Percentiles rank a stretch among this genome's conserved stretches.
phyloP scores from a whole-genome alignment of 148 eudicot genomes.

The Rheum nobile region DNA sequence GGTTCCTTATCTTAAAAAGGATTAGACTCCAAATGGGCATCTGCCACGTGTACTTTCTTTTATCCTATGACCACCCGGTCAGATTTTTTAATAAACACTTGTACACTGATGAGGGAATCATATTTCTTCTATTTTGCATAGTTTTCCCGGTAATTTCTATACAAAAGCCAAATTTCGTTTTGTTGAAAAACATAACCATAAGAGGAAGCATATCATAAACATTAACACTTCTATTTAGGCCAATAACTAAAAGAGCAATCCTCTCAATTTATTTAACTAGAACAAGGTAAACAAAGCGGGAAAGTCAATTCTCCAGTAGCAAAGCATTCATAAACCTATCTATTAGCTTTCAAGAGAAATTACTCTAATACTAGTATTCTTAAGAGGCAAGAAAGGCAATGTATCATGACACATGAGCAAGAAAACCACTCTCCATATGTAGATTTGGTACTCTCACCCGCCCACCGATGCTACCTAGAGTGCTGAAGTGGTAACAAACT shows the following conservation, averaged over 20 bases:
- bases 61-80: slow-evolving; percentile 7
- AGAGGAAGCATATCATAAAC: not conserved
- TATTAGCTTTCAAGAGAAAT: too few species aligned
- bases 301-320: too few species aligned
- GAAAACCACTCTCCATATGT: not conserved
- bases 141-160: not conserved
- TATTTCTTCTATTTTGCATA: not conserved
- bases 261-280: too few species aligned
- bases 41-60: slow-evolving; percentile 32
- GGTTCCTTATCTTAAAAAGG: slow-evolving; percentile 30
- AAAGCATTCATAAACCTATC: not conserved
- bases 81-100: not conserved
- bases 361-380: too few species aligned
- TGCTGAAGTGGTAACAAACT: not conserved
- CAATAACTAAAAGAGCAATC: not conserved
- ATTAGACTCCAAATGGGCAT: slow-evolving; percentile 23
- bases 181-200: not conserved
- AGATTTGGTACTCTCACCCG: not conserved
- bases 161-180: too few species aligned
- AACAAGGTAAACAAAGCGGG: too few species aligned
- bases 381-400: too few species aligned
- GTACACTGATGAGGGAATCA: not conserved
- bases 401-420: too few species aligned
- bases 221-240: not conserved
- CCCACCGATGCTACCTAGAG: not conserved